Evolutionary conservation across 805 yeast species (phyloP).

Genomic region (Starmera caribaea): DNA sequence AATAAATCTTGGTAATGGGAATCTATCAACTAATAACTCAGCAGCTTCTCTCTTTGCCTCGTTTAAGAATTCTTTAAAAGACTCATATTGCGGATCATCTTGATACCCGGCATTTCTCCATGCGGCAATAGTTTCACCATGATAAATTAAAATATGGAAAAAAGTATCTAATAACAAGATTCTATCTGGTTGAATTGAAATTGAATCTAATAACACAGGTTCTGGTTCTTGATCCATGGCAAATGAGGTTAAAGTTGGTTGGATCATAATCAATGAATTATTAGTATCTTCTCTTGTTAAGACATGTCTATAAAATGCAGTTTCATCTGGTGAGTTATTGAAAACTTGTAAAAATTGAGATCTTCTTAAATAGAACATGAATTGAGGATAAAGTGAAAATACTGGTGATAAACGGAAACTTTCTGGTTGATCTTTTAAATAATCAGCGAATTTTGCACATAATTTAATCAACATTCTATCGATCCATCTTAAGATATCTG

Average conservation of each 20-base stretch:
- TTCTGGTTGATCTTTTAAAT: constrained; percentile 73
- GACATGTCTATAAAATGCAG: constrained; percentile 92
- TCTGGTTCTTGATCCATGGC: constrained; percentile 77
- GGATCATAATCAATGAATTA: constrained; percentile 93
- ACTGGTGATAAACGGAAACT: constrained; percentile 79
- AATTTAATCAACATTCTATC: constrained; percentile 85
- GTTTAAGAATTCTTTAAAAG: constrained; percentile 76
- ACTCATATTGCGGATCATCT: constrained; percentile 81
- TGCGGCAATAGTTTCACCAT: constrained; percentile 88
- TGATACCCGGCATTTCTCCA: constrained; percentile 97
- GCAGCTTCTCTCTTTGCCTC: constrained; percentile 92
- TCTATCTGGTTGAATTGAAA: constrained; percentile 81
- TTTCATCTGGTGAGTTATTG: constrained; percentile 98
- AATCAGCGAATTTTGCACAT: constrained; percentile 91
- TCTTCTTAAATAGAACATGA: constrained; percentile 89
- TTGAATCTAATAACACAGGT: constrained; percentile 89
- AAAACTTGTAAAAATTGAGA: constrained; percentile 93
- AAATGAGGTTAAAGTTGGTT: constrained; percentile 88
- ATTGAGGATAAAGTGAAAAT: constrained; percentile 88
- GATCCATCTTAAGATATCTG: constrained; percentile 90
- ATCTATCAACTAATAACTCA: constrained; percentile 80
- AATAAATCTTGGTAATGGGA: constrained; percentile 95
- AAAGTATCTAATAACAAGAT: constrained; percentile 88
- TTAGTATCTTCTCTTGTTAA: constrained; percentile 85
- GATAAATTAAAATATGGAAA: constrained; percentile 92